Evolutionary conservation across 139 green algal species (phyloP).

Genomic region (Micractinium sp.): DNA sequence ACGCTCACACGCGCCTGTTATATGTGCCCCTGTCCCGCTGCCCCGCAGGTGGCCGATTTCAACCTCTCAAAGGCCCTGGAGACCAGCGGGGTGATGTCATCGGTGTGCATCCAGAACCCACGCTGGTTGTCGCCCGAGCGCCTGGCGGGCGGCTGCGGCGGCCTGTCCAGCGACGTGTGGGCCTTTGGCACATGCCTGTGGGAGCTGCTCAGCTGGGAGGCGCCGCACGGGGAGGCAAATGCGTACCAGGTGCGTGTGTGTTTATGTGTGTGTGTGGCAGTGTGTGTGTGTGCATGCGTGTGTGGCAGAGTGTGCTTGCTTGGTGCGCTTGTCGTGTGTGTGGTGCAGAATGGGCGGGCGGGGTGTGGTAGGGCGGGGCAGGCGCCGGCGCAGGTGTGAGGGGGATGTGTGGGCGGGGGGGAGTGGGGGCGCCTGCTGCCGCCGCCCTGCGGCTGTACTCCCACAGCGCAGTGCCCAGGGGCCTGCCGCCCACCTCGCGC

Average conservation of each 20-base stretch:
- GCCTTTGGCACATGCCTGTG: constrained; percentile 67
- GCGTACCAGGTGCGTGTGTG: constrained; percentile 48
- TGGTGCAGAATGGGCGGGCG: not conserved
- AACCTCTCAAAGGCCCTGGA: constrained; percentile 49
- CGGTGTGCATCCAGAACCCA: constrained; percentile 54
- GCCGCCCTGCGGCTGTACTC: too few species aligned
- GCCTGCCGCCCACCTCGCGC: too few species aligned
- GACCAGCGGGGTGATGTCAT: constrained; percentile 9
- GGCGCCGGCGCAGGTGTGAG: not conserved
- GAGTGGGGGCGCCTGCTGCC: too few species aligned
- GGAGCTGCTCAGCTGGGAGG: constrained; percentile 58
- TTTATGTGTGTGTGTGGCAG: not conserved
- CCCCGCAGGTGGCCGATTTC: constrained; percentile 50
- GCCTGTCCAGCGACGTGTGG: constrained; percentile 58
- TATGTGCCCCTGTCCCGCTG: not conserved
- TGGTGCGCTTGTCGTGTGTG: not conserved
- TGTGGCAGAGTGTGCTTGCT: too few species aligned
- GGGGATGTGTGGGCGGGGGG: not conserved
- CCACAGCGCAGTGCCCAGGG: too few species aligned
- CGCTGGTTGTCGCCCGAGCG: constrained; percentile 62
- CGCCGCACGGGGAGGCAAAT: constrained; percentile 48
- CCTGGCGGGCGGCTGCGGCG: constrained; percentile 34
- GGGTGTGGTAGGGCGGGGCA: not conserved
- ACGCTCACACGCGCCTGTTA: not conserved
- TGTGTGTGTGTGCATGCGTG: too few species aligned